These are phyloP conservation scores for Suillus clintonianus DNA, from an alignment of 768 basidiomycete species.

Conservation along the genomic window DNA sequence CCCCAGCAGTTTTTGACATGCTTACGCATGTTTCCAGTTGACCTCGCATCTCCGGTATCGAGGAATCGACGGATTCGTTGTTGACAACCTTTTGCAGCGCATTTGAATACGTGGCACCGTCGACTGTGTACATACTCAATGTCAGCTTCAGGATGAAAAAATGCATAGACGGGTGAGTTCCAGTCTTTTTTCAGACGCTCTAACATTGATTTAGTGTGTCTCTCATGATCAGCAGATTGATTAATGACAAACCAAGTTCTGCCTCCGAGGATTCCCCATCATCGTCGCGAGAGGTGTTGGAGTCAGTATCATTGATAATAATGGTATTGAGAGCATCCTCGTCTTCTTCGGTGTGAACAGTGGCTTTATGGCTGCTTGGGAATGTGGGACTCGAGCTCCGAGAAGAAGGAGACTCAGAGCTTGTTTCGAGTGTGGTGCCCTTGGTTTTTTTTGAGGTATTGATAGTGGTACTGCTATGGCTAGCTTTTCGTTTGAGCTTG, in stretches of 20 bases:
- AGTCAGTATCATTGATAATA: too few relatives aligned
- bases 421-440: too few relatives aligned
- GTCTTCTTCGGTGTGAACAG: too few relatives aligned
- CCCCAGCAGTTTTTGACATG: constrained; percentile 34
- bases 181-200: constrained; percentile 24
- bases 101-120: constrained; percentile 25
- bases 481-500: neutral
- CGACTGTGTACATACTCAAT: constrained; percentile 21
- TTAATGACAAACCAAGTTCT: too few relatives aligned
- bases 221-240: neutral
- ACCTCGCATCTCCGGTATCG: constrained; percentile 24
- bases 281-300: too few relatives aligned
- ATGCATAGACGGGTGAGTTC: constrained; percentile 29
- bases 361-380: too few relatives aligned
- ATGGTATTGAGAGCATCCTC: too few relatives aligned
- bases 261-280: too few relatives aligned
- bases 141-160: constrained; percentile 18
- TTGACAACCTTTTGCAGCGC: constrained; percentile 19
- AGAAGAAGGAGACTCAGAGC: too few relatives aligned
- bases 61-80: constrained; percentile 16
- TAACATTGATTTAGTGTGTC: neutral
- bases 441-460: too few relatives aligned
- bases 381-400: too few relatives aligned
- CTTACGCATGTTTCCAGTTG: constrained; percentile 31
- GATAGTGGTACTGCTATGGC: neutral